These are phyloP conservation scores for Stagonosporopsis chrysanthemi DNA, from an alignment of 2,329 filamentous ascomycete species.

Conservation along the genomic window DNA sequence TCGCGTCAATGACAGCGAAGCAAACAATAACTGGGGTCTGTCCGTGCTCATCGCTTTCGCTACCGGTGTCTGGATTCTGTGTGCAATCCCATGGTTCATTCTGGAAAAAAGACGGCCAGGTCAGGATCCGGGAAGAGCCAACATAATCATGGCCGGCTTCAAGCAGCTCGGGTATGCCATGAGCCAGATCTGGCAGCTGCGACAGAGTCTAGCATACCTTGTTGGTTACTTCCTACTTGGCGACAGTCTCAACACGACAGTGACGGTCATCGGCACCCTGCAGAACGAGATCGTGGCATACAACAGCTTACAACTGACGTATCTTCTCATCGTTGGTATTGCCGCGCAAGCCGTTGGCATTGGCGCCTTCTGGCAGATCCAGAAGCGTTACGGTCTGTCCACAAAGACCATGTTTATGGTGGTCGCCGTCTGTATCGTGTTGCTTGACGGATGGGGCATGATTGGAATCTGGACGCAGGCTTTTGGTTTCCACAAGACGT, in stretches of 20 bases:
- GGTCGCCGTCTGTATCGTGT: conserved; percentile 67
- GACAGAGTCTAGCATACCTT: conserved; percentile 71
- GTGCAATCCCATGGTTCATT: conserved; percentile 72
- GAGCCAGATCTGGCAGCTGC: conserved; percentile 68
- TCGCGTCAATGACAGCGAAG: conserved; percentile 64
- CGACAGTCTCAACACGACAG: conserved; percentile 74
- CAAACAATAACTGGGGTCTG: conserved; percentile 71
- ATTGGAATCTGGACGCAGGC: conserved; percentile 64
- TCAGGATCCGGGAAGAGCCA: conserved; percentile 59
- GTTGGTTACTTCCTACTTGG: conserved; percentile 70
- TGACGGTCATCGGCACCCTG: conserved; percentile 71
- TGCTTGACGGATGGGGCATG: conserved; percentile 68
- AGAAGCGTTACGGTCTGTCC: conserved; percentile 65
- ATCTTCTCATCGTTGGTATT: conserved; percentile 72
- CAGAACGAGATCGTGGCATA: conserved; percentile 72
- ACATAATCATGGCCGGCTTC: conserved; percentile 64
- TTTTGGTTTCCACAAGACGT: conserved; percentile 62
- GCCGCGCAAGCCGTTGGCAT: conserved; percentile 69
- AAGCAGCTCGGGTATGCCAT: conserved; percentile 66
- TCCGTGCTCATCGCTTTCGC: conserved; percentile 71
- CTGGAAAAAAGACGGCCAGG: conserved; percentile 70
- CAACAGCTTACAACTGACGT: conserved; percentile 70
- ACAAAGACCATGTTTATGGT: conserved; percentile 75
- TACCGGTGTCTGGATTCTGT: conserved; percentile 68
- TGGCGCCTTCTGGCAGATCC: conserved; percentile 67